Evolutionary conservation across 2,329 filamentous ascomycete species (phyloP), one percentile per base, ranked within the genome.

Genomic region (Sporothrix protearum): DNA sequence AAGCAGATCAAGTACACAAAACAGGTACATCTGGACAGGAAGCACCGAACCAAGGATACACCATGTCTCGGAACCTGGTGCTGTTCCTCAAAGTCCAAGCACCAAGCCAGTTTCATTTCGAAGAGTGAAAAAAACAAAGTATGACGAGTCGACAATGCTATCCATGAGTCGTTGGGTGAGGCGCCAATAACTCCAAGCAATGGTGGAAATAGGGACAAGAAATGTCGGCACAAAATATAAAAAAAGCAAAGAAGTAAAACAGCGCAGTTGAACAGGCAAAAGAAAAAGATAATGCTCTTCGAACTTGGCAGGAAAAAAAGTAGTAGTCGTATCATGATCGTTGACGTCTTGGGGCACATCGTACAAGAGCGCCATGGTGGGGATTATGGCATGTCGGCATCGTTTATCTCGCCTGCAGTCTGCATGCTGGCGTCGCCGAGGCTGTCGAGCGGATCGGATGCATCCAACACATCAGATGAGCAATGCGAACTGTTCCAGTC

Each of bases 401-500:
- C 75, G 51, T 81, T 80, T 70, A 82, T 74, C 69, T 85, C 81
- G 68, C 78, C 79, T 67, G 80, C 79, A 59, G 80, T 78, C 74
- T 82, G 82, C 75, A 83, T 81, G 75, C 80, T 80, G 71, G 83
- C 78, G 69, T 85, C 85, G 53, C 81, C 81, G 69, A 86, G 77
- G 73, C 83, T 83, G 71, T 87, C 86, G 77, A 86, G 81, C 71
- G 83, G 83, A 42, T 88, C 86, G 7, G 86, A 88, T 64, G 42
- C 42, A 14, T 47, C 42, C 42, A 47, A 5, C 42, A 47, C 42
- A 47, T 47, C 42, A 14, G 42, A 47, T 47, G 86, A 88, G 61
- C 78, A 84, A 75, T 81, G 82, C 59, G 84, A 88, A 75, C 83
- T 83, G 75, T 86, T 85, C 86, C 86, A 88, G 72, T 87, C 86